Evolutionary conservation across 352 stramenopile genomes (phyloP).

Genomic region (Globisporangium uncinulatum): DNA sequence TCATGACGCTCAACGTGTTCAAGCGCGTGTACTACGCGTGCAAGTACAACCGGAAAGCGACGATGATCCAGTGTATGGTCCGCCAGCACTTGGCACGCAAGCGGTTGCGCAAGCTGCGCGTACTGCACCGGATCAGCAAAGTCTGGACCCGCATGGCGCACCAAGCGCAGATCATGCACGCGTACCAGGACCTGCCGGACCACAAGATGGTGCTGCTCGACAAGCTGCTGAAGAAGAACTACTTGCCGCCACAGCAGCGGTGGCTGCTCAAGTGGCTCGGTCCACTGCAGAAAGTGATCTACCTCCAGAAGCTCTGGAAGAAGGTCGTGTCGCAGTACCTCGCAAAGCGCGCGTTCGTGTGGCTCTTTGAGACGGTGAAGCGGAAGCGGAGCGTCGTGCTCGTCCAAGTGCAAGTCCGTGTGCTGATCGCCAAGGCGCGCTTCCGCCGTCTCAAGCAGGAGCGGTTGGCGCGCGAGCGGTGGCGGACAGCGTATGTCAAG

Average conservation of each 20-base stretch:
- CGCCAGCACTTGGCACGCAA: slow-evolving; percentile 72
- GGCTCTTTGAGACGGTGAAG: slow-evolving; percentile 61
- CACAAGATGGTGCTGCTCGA: slow-evolving; percentile 82
- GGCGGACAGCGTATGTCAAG: slow-evolving; percentile 64
- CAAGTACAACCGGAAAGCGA: slow-evolving; percentile 64
- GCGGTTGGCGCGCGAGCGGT: slow-evolving; percentile 57
- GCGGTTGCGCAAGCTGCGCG: slow-evolving; percentile 50
- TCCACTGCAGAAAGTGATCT: slow-evolving; percentile 74
- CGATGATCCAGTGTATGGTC: slow-evolving; percentile 74
- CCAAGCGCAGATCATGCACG: slow-evolving; percentile 64
- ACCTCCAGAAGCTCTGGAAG: slow-evolving; percentile 83
- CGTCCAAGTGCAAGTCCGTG: slow-evolving; percentile 61
- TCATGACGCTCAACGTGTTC: slow-evolving; percentile 70
- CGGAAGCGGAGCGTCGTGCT: slow-evolving; percentile 54
- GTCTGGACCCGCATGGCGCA: slow-evolving; percentile 65
- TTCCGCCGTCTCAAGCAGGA: slow-evolving; percentile 63
- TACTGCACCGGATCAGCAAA: slow-evolving; percentile 51
- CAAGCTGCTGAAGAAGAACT: slow-evolving; percentile 64
- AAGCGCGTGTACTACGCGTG: slow-evolving; percentile 65
- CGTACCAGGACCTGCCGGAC: slow-evolving; percentile 71
- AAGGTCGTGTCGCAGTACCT: slow-evolving; percentile 69
- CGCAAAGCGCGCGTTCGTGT: slow-evolving; percentile 77
- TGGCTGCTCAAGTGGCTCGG: slow-evolving; percentile 86
- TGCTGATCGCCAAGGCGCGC: slow-evolving; percentile 57
- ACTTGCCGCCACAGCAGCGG: slow-evolving; percentile 50